Evolutionary conservation across 345 rosid genomes (phyloP), one percentile per base, ranked within the genome.

Genomic region (Brassica rapa): DNA sequence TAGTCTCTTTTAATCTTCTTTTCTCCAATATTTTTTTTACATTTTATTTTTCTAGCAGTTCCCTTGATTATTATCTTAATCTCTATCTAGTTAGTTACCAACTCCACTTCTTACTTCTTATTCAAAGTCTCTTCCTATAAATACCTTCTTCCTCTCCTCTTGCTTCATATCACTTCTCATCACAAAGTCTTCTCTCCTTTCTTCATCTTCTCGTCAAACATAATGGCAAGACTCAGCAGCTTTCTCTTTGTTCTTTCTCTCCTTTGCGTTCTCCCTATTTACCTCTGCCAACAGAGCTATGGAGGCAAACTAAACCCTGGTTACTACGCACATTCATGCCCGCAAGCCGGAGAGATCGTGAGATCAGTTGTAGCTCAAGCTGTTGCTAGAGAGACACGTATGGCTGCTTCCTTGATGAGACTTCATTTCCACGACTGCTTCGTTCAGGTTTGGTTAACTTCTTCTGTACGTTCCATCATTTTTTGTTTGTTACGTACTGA

Each of bases 391-490:
- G 94, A 94, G 51, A 59, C 87, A 3, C 89, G 97, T 16, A 91
- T 89, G 94, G 97, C 86, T 76, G 97, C 97, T 83, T 92, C 94
- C 23, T 73, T 94, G 62, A 60, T 94, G 30, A 86, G 98, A 84
- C 88, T 91, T 67, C 91, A 86, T 75, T 94, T 94, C 85, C 97
- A 89, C 61, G 98, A 91, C 83, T 92, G 98, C 66, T 94, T 94
- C 72, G 97, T 90, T 81, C 85, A 88, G 86, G 97, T 93, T 66
- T 64, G 24, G 61, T 55, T 74, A 39, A n/a, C 30, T 77, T 24
- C 56, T 74, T 51, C 66, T 3, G 0, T 24, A 10, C 51, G n/a
- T 43, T 46, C 55, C 41, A 46, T 6, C 4, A 4, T 6, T 53
- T 62, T 72, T 41, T 10, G 68, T 29, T 11, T 7, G 24, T 72